phyloP scores from a whole-genome alignment of 139 green algal species.

The Chlamydomonas sp. region DNA sequence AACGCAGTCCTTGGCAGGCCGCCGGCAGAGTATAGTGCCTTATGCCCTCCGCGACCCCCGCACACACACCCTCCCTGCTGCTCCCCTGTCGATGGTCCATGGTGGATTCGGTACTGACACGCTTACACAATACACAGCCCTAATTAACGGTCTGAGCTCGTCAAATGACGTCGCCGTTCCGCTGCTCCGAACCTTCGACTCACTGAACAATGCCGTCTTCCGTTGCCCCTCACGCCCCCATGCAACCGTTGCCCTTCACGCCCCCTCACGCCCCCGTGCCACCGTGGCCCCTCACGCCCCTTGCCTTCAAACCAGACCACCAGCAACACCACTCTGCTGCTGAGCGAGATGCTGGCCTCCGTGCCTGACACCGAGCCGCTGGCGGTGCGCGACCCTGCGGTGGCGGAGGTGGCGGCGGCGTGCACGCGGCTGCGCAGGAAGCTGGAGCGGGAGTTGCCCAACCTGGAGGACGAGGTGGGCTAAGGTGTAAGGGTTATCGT shows the following conservation, averaged over 20 bases:
- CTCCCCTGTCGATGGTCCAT: no score
- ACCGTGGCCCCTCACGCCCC: no score
- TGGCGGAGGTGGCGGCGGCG: constrained; percentile 57
- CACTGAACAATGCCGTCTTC: neutral
- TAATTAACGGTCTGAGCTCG: no score
- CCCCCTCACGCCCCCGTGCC: neutral
- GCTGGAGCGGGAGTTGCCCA: constrained; percentile 2
- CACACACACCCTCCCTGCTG: no score
- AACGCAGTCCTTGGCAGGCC: no score
- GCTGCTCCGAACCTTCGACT: neutral
- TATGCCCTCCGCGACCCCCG: no score
- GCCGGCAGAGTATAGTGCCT: no score
- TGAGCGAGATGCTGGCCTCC: constrained; percentile 34
- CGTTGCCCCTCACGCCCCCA: neutral
- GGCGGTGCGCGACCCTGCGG: constrained; percentile 51
- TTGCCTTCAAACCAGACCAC: constrained; percentile 9
- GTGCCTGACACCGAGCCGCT: constrained; percentile 36
- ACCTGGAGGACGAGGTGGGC: constrained; percentile 21
- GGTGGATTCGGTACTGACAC: no score
- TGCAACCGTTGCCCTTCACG: neutral
- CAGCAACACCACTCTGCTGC: constrained; percentile 34
- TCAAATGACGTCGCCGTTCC: no score
- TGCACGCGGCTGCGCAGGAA: constrained; percentile 32
- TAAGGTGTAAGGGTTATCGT: neutral
- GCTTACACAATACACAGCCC: no score